Evolutionary conservation across 2,329 filamentous ascomycete genomes (phyloP).

Genomic region (Fusarium subtropicale): DNA sequence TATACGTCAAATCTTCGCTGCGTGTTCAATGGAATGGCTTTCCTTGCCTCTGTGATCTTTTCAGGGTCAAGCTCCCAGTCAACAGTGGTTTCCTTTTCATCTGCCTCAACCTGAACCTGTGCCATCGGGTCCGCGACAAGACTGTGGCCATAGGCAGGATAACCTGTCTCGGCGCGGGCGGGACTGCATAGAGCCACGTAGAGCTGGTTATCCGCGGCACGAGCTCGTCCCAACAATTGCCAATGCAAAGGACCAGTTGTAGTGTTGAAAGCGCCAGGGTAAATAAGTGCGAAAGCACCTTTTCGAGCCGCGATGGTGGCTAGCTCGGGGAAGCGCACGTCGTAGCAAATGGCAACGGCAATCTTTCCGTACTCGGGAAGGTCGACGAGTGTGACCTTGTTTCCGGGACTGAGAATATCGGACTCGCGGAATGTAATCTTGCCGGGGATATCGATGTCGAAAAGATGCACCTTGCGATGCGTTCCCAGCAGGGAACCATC

Average conservation of each 20-base stretch:
- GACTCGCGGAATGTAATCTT: constrained; percentile 93
- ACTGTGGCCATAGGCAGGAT: constrained; percentile 93
- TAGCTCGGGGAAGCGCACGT: constrained; percentile 94
- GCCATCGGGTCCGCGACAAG: constrained; percentile 91
- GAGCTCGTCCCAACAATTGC: constrained; percentile 82
- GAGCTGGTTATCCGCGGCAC: constrained; percentile 93
- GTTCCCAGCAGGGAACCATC: constrained; percentile 82
- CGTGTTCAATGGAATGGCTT: constrained; percentile 82
- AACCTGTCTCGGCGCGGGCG: constrained; percentile 79
- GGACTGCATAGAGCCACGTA: constrained; percentile 95
- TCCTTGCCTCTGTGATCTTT: constrained; percentile 79
- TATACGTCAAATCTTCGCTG: constrained; percentile 97
- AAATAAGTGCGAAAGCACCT: constrained; percentile 88
- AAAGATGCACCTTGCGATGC: constrained; percentile 94
- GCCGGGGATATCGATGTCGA: constrained; percentile 97
- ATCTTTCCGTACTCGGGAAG: constrained; percentile 90
- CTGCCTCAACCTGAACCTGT: constrained; percentile 80
- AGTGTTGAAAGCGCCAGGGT: constrained; percentile 96
- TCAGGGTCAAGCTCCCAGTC: constrained; percentile 76
- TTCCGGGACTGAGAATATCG: constrained; percentile 86
- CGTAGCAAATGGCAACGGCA: constrained; percentile 94
- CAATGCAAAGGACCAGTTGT: constrained; percentile 95
- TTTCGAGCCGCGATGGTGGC: constrained; percentile 88
- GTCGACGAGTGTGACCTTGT: constrained; percentile 86
- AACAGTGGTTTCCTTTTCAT: constrained; percentile 80